Percentiles rank a stretch among this genome's conserved stretches.
Evolutionary conservation across 805 yeast species (phyloP).

Genomic region (Yamadazyma olivae): DNA sequence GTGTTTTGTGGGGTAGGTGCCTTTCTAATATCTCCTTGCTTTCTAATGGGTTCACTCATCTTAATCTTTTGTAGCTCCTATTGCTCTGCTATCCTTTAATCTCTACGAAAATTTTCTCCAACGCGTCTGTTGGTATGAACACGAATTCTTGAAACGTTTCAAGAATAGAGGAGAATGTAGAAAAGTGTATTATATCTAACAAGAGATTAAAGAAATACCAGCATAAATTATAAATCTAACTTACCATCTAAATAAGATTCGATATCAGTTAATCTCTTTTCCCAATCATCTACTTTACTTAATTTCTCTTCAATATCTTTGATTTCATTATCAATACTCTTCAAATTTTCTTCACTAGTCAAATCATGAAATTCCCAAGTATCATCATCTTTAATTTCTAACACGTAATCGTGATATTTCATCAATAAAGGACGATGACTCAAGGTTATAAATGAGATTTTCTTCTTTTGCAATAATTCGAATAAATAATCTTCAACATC

Average conservation of each 20-base stretch:
- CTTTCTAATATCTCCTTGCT: slow-evolving; percentile 67
- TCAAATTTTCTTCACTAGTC: slow-evolving; percentile 63
- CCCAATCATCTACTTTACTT: slow-evolving; percentile 56
- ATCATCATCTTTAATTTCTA: slow-evolving; percentile 58
- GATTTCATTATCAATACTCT: slow-evolving; percentile 74
- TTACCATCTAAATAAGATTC: slow-evolving; percentile 48
- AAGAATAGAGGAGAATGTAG: no score
- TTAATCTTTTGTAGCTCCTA: not conserved
- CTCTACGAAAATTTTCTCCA: no score
- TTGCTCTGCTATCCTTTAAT: no score
- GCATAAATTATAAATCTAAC: not conserved
- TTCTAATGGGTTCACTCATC: slow-evolving; percentile 88
- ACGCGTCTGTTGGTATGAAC: no score
- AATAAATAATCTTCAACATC: slow-evolving; percentile 88
- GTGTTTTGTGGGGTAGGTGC: slow-evolving; percentile 99
- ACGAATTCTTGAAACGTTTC: no score
- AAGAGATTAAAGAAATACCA: no score
- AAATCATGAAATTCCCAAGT: slow-evolving; percentile 60
- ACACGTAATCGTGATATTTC: slow-evolving; percentile 76
- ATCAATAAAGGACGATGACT: slow-evolving; percentile 80
- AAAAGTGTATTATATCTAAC: no score
- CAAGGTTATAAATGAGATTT: slow-evolving; percentile 76
- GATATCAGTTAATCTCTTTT: slow-evolving; percentile 56
- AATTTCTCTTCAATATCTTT: slow-evolving; percentile 60
- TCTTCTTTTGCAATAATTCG: slow-evolving; percentile 65